Evolutionary conservation across 768 basidiomycete species (phyloP).

Genomic region (Mycena sanguinolenta): DNA sequence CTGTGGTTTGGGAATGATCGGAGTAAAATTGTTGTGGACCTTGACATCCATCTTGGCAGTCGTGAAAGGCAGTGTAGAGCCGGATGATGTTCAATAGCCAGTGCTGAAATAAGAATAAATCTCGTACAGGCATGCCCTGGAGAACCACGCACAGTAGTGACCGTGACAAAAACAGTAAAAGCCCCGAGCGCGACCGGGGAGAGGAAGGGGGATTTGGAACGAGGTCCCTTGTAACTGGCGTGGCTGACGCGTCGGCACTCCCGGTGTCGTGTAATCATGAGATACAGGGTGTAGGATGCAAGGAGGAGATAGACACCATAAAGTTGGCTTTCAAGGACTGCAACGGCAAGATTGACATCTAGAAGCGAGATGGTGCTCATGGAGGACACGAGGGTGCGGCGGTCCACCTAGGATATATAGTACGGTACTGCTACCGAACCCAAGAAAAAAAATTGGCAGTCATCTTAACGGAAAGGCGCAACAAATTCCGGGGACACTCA

Average conservation of each 20-base stretch:
- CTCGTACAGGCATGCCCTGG: background rate
- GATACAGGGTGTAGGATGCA: background rate
- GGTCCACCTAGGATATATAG: too few relatives aligned
- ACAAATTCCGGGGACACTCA: too few relatives aligned
- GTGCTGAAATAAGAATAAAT: background rate
- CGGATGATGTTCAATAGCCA: too few relatives aligned
- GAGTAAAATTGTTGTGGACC: background rate
- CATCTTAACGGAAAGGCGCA: too few relatives aligned
- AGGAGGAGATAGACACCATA: conserved; percentile 13
- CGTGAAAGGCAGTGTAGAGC: too few relatives aligned
- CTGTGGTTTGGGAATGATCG: background rate
- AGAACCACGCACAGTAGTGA: background rate
- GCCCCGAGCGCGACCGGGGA: conserved; percentile 6
- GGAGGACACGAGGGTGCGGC: too few relatives aligned
- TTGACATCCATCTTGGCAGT: too few relatives aligned
- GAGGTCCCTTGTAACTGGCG: background rate
- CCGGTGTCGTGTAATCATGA: background rate
- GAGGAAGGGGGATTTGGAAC: background rate
- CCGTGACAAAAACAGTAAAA: conserved; percentile 6
- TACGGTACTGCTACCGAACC: too few relatives aligned
- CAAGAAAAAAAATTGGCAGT: too few relatives aligned
- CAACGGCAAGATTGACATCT: background rate
- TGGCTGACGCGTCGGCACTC: too few relatives aligned
- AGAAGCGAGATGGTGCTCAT: background rate
- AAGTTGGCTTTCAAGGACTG: conserved; percentile 12